Evolutionary conservation across 2,329 filamentous ascomycete genomes (phyloP).

Genomic region (Rosellinia necatrix): DNA sequence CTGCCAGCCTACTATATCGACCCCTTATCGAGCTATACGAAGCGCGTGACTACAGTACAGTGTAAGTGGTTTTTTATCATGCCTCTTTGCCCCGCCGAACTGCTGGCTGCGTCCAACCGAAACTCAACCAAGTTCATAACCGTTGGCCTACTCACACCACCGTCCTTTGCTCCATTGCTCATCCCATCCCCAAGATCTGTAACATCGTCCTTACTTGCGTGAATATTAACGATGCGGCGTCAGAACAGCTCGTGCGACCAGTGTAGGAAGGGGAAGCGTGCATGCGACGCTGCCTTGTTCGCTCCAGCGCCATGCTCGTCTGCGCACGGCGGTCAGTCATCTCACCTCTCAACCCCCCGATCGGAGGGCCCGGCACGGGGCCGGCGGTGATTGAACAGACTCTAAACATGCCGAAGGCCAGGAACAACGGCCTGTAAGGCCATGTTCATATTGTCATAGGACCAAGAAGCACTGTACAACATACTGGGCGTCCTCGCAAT

Average conservation of each 20-base stretch:
- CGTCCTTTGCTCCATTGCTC: too few relatives aligned
- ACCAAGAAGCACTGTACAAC: neutral
- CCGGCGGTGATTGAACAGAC: neutral
- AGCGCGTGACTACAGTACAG: too few relatives aligned
- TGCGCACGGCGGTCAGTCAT: neutral
- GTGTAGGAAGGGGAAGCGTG: neutral
- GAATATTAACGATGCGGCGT: neutral
- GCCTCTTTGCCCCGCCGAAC: too few relatives aligned
- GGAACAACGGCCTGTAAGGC: neutral
- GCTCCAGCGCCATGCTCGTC: too few relatives aligned
- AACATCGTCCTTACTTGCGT: neutral
- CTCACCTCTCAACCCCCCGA: too few relatives aligned
- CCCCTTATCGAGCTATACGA: too few relatives aligned
- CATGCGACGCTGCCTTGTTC: neutral
- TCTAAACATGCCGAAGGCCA: conserved; percentile 1
- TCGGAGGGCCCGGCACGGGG: neutral
- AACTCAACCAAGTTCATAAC: too few relatives aligned
- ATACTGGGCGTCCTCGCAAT: neutral
- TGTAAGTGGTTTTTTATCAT: too few relatives aligned
- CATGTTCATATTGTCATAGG: neutral
- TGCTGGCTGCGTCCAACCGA: too few relatives aligned
- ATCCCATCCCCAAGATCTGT: too few relatives aligned
- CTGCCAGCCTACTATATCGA: too few relatives aligned
- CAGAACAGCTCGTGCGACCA: conserved; percentile 1
- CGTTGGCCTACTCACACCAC: too few relatives aligned